Percentiles rank a stretch among this genome's conserved stretches.
Evolutionary conservation across 2,329 filamentous ascomycete species (phyloP).

Genomic region (Fusarium metavorans): DNA sequence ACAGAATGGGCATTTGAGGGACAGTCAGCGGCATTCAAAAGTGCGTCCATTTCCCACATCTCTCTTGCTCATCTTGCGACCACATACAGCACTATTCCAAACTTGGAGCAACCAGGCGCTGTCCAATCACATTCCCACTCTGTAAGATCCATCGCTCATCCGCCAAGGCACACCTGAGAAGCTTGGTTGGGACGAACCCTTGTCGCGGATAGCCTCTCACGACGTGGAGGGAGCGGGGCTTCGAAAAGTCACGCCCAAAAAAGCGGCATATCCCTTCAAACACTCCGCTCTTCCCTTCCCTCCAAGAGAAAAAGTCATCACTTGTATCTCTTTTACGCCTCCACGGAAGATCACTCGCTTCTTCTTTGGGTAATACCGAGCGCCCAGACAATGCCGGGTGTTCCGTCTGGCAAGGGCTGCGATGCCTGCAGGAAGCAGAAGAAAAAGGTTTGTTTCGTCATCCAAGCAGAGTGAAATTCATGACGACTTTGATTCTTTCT

Average conservation of each 20-base stretch:
- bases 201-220: slow-evolving; percentile 1
- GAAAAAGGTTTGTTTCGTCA: slow-evolving; percentile 59
- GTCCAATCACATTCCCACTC: slow-evolving; percentile 10
- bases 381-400: slow-evolving; percentile 60
- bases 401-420: slow-evolving; percentile 63
- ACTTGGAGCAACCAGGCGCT: slow-evolving; percentile 26
- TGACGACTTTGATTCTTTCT: not conserved
- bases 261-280: slow-evolving; percentile 15
- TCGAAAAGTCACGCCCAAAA: not conserved
- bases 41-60: not conserved
- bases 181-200: slow-evolving; percentile 5
- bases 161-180: slow-evolving; percentile 6
- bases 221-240: slow-evolving; percentile 23
- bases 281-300: not conserved
- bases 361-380: slow-evolving; percentile 37
- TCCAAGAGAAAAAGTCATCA: not conserved
- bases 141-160: not conserved
- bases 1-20: not conserved
- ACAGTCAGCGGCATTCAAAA: not conserved
- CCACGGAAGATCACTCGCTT: slow-evolving; percentile 11
- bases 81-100: slow-evolving; percentile 18
- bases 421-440: slow-evolving; percentile 64
- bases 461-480: not conserved
- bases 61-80: not conserved
- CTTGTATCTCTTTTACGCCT: not conserved